A percentile compares a stretch with the other conserved stretches of the same genome.
Evolutionary conservation across 208 protist species (phyloP).

Genomic region (Wallacemonas rigidus): DNA sequence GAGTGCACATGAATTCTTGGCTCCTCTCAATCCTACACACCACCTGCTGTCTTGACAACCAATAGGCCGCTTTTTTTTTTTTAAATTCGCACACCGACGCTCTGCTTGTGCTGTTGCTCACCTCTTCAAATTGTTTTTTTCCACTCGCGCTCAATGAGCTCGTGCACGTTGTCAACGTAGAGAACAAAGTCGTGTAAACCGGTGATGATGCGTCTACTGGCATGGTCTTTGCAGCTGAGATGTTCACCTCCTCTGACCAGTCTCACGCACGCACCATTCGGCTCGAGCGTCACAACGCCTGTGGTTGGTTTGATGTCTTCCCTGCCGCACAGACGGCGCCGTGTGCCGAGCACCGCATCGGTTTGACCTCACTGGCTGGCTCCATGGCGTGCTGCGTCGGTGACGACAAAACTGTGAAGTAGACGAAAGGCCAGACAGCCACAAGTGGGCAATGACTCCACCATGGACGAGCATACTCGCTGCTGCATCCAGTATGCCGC

Average conservation of each 20-base stretch:
- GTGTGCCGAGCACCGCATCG: not conserved
- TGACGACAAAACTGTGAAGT: not conserved
- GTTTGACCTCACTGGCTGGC: not conserved
- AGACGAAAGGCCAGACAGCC: too few species aligned
- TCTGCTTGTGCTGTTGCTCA: too few species aligned
- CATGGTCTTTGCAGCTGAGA: not conserved
- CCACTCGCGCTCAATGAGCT: not conserved
- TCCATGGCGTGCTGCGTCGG: not conserved
- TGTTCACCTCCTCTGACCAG: not conserved
- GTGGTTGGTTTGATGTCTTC: not conserved
- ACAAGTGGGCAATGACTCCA: too few species aligned
- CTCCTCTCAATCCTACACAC: too few species aligned
- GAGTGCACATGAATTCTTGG: too few species aligned
- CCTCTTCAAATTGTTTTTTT: too few species aligned
- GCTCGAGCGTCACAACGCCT: not conserved
- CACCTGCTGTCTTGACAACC: too few species aligned
- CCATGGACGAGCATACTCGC: too few species aligned
- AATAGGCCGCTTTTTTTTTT: too few species aligned
- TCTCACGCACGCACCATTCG: not conserved
- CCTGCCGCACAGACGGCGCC: not conserved
- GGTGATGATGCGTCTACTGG: not conserved
- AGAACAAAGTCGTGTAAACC: not conserved
- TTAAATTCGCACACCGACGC: too few species aligned
- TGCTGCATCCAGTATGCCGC: too few species aligned
- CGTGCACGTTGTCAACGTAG: not conserved